Evolutionary conservation across 1,284 basidiomycete genomes (phyloP), one percentile per base, ranked within the genome.

Genomic region (Boletus mariae): DNA sequence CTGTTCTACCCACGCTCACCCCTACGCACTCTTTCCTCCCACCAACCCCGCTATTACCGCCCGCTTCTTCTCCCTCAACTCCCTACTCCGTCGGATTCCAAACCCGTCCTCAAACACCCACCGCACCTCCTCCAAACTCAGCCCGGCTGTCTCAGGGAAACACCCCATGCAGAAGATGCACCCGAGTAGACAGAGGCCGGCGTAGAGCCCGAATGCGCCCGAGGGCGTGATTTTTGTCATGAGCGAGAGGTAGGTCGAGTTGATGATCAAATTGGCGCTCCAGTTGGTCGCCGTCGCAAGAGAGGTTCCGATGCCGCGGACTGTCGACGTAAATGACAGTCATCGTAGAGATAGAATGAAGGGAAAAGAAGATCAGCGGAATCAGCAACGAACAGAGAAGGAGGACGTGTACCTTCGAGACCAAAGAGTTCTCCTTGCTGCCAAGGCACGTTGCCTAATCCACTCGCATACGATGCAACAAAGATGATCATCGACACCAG

Each of bases 381-480:
- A 6, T 35, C 13, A 7, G 10, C 3, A 34, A 32, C n/a, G 32
- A 29, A 20, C n/a, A 25, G 29, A 20, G 6, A 23, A 32, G n/a
- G n/a, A 7, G 20, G 11, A 8, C 5, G 3, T n/a, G 45, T 41
- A 80, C 83, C 81, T 74, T 90, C 87, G 28, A 90, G 78, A 9
- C 76, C 77, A 71, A 92, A 92, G 26, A 93, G 78, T 67, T 93
- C 90, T 56, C 89, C 89, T 66, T 93, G 90, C 63, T 92, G 89
- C 90, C 90, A 93, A 0, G 91, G 90, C 1, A 92, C 86, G 63
- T 92, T 92, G 0, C 79, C 79, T 8, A 89, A 70, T 1, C 88
- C 87, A 0, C 82, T 87, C 0, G 89, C 91, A 64, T 92, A 94
- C 6, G 85, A 88, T 1, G 87, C 87, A 28, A 92, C 89, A 70